Evolutionary conservation across 306 rosid species (phyloP), one percentile per base, ranked within the genome.

Genomic region (Prunus kanzakura): DNA sequence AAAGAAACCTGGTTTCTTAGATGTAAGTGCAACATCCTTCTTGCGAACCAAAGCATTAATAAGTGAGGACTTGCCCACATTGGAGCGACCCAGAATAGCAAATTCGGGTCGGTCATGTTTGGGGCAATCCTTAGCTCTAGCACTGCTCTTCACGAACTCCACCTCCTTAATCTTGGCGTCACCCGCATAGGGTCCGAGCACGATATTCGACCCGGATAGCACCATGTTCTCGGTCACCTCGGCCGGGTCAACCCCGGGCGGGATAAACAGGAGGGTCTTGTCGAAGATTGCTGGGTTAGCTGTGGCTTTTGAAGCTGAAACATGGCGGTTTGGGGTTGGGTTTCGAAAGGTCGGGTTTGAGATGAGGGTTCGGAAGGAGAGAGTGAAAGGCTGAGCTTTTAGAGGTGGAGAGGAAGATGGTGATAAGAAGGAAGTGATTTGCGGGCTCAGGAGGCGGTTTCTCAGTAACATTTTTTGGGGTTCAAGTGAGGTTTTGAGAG

Each of bases 31-130:
- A 66, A 94, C 85, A 69, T 92, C 98, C 77, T 92, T 94, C 82
- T 88, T 92, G 64, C 93, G 90, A 77, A 90, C 95, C 41, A 94
- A 92, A 13, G 96, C 78, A 77, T 94, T 94, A 56, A 94, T 90
- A 49, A 94, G 98, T 38, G 97, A 94, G 46, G 98, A 94, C 73
- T 94, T 94, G 30, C 98, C 97, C 2, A 94, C 97, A 83, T 92
- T 94, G 72, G 98, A 94, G 0, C 97, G 95, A 76, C 98, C 98
- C 23, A 94, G 86, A 43, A 92, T 83, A 2, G 97, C 97, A 69
- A 92, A 94, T 64, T 95, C 98, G 0, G 97, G 98, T 14, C 88
- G 82, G 67, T 77, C 81, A 52, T 92, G 91, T 35, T 56, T 77
- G 20, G 98, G 98, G 78, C 98, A 95, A 3, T 92, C 97, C 81